Base-by-base conservation (phyloP, 371 early-diverging fungal species). In the Mucor lusitanicus region DNA sequence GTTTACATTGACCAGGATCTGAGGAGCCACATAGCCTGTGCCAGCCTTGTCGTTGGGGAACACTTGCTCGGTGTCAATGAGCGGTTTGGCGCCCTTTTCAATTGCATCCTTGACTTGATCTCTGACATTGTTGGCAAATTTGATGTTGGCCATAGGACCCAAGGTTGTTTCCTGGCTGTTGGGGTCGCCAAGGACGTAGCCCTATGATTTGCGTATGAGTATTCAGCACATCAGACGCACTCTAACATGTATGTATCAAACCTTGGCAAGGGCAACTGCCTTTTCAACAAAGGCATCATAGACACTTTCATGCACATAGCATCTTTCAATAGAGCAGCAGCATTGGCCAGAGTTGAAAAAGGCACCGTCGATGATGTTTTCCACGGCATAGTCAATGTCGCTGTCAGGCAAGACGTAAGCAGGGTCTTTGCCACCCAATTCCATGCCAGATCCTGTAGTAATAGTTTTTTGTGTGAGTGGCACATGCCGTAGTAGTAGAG, bases 391-490 rank as follows among this genome's bases (percentile, higher is more conserved):
- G 56, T 82, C 83, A 40, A 93, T 53, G 70, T 95, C 87, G 11
- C 87, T 86, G 74, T 95, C 95, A 7, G 82, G 75, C 12, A 91
- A 83, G 6, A 95, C 94, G 71, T 93, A 93, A 8, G 93, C 94
- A 11, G 95, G 92, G 72, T 93, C 94, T 69, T 94, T 94, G 13
- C 95, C 95, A 17, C 95, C 95, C 6, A 95, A 82, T 63, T 95
- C 95, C 72, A 95, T 84, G 1, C 90, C 91, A 19, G 88, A 86
- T 6, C 85, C 90, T 87, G n/a, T 39, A 2, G n/a, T n/a, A n/a
- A n/a, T n/a, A n/a, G n/a, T 11, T 1, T 5, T 6, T 6, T 12
- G 17, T n/a, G 0, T 44, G 17, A 44, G 44, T 44, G 19, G 2
- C n/a, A 44, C n/a, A 44, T 19, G n/a, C n/a, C 19, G 17, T 17